Percentiles rank a stretch among this genome's conserved stretches.
Evolutionary conservation across 768 basidiomycete genomes (phyloP).

Genomic region (Boletus tylopilopsis): DNA sequence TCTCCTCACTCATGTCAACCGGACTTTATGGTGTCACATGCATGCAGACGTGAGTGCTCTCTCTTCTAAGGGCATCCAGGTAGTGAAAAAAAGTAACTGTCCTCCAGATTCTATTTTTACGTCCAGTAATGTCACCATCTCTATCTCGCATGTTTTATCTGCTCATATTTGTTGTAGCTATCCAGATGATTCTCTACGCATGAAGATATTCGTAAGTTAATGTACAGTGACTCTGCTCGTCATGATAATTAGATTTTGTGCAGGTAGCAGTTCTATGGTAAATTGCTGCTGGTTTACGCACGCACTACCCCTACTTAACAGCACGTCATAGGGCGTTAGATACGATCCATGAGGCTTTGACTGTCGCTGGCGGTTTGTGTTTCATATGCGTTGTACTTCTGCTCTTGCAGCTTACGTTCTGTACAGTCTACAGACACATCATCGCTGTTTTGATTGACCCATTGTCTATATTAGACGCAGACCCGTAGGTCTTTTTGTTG

Average conservation of each 20-base stretch:
- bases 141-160: too few species aligned
- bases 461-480: neutral
- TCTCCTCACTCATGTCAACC: neutral
- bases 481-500: neutral
- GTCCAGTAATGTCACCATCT: neutral
- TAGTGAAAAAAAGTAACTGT: neutral
- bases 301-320: too few species aligned
- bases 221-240: too few species aligned
- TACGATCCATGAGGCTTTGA: neutral
- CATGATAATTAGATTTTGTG: too few species aligned
- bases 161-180: too few species aligned
- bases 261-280: neutral
- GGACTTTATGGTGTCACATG: neutral
- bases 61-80: neutral
- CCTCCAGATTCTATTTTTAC: neutral
- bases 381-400: neutral
- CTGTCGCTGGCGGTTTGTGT: neutral
- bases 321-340: neutral
- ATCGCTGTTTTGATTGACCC: neutral
- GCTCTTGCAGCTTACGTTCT: neutral
- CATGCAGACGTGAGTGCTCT: neutral
- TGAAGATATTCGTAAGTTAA: too few species aligned
- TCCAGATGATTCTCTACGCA: too few species aligned
- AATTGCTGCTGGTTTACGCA: too few species aligned
- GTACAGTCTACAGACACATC: slow-evolving; percentile 2